Conservation (phyloP, 768 basidiomycete species). For the Leccinum aurantiacum region DNA sequence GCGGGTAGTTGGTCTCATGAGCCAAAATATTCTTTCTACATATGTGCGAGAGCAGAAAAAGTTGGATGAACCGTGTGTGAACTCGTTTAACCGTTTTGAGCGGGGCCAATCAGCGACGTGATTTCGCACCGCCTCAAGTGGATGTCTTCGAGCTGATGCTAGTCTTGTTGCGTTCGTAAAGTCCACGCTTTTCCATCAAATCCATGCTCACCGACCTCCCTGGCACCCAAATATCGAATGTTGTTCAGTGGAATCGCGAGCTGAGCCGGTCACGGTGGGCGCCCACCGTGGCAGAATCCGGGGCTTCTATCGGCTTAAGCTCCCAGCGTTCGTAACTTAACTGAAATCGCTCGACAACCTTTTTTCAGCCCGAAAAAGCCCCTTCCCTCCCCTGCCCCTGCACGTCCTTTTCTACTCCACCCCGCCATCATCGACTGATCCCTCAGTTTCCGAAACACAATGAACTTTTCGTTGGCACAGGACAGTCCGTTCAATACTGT, state of each 20-base stretch:
- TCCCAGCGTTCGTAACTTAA: constrained; percentile 15
- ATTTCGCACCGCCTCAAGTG: constrained; percentile 32
- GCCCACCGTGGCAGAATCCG: constrained; percentile 37
- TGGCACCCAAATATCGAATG: not conserved
- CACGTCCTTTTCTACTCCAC: not conserved
- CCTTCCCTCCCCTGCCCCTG: not conserved
- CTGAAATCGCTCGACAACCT: constrained; percentile 11
- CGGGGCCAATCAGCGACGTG: constrained; percentile 25
- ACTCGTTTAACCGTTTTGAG: not conserved
- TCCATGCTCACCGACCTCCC: constrained; percentile 7
- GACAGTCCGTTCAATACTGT: constrained; percentile 35
- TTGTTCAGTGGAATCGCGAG: constrained; percentile 2
- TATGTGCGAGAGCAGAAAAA: not conserved
- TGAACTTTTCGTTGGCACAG: constrained; percentile 34
- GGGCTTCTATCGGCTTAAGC: constrained; percentile 31
- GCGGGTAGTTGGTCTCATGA: not conserved
- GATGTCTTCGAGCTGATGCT: constrained; percentile 18
- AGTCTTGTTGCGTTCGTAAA: constrained; percentile 11
- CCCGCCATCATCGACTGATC: not conserved
- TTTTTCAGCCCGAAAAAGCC: constrained; percentile 18
- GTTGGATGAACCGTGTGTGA: constrained; percentile 4
- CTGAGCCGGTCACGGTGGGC: constrained; percentile 13
- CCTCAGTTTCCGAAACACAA: constrained; percentile 6
- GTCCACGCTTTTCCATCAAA: not conserved
- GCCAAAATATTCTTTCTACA: not conserved